Conservation (phyloP, 352 stramenopile species). For the Globisporangium perplexum region DNA sequence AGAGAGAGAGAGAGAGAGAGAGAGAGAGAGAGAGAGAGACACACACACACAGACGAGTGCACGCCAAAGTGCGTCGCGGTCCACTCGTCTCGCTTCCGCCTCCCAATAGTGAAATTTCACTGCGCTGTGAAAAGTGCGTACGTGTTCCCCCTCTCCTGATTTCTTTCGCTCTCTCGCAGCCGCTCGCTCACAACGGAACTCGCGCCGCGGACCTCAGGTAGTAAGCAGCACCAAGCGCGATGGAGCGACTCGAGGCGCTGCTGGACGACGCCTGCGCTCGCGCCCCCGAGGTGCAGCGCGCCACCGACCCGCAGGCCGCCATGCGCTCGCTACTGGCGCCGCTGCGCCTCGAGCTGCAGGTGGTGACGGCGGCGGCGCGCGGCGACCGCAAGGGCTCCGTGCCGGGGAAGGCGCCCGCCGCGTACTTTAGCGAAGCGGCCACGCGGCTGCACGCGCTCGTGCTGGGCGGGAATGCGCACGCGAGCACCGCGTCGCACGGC, state of each 20-base stretch:
- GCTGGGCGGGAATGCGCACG: background rate
- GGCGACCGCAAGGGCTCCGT: background rate
- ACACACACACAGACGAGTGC: no score
- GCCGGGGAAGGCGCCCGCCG: constrained; percentile 4
- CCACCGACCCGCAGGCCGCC: constrained; percentile 27
- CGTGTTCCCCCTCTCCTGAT: background rate
- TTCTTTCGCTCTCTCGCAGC: background rate
- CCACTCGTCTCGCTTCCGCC: no score
- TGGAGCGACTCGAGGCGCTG: constrained; percentile 60
- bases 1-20: no score
- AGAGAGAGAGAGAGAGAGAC: no score
- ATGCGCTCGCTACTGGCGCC: constrained; percentile 47
- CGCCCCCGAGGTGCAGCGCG: constrained; percentile 28
- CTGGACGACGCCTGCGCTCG: constrained; percentile 41
- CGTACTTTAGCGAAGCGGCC: constrained; percentile 27
- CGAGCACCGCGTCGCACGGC: background rate
- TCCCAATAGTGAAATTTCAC: background rate
- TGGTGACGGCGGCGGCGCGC: constrained; percentile 5
- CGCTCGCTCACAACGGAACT: background rate
- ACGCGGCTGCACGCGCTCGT: constrained; percentile 35
- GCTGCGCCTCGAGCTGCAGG: constrained; percentile 37
- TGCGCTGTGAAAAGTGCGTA: background rate
- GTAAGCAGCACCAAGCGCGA: constrained; percentile 4
- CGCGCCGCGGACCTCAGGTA: background rate
- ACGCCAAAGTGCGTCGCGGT: no score